phyloP scores from a whole-genome alignment of 129 eudicot genomes.

The Daucus carota region DH1_v3.0 NC_030384.2:29023501-29024000 shows the following conservation, averaged over 20 bases:
- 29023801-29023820: too few species aligned
- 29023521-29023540: slow-evolving; percentile 61
- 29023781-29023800: too few species aligned
- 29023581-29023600: slow-evolving; percentile 36
- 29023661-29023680: not conserved
- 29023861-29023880: too few species aligned
- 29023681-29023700: not conserved
- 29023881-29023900: too few species aligned
- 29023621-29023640: slow-evolving; percentile 7
- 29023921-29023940: too few species aligned
- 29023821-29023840: too few species aligned
- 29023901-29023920: too few species aligned
- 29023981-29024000: not conserved
- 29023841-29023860: too few species aligned
- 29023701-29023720: too few species aligned
- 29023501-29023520: not conserved
- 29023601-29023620: slow-evolving; percentile 18
- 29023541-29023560: slow-evolving; percentile 17
- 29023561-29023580: not conserved
- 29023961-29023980: not conserved
- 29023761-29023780: too few species aligned
- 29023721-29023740: too few species aligned
- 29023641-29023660: slow-evolving; percentile 33
- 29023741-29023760: too few species aligned
- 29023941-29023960: not conserved